These are phyloP conservation scores for Volvox reticuliferus DNA, from an alignment of 139 green algal species.

Conservation along the genomic window DNA sequence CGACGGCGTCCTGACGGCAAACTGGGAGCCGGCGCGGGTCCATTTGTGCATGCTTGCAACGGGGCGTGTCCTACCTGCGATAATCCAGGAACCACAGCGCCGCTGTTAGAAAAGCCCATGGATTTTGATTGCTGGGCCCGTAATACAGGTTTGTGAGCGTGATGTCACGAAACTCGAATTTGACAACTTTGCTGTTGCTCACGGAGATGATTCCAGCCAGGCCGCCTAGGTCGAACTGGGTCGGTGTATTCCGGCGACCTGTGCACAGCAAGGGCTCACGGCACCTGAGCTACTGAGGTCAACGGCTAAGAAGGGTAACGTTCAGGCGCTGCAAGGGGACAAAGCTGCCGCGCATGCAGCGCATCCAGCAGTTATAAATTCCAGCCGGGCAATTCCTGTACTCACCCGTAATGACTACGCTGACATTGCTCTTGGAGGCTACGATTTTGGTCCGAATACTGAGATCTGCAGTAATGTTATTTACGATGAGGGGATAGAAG, in stretches of 20 bases:
- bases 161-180: not conserved
- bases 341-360: no score
- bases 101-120: not conserved
- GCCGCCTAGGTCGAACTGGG: constrained; percentile 1
- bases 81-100: constrained; percentile 5
- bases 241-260: not conserved
- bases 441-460: not conserved
- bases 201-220: not conserved
- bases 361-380: not conserved
- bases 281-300: no score
- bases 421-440: not conserved
- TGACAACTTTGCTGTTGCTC: not conserved
- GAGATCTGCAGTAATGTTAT: not conserved
- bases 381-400: no score
- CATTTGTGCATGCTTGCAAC: not conserved
- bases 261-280: no score
- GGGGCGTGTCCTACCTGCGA: not conserved
- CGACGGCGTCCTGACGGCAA: no score
- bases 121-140: not conserved
- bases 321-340: no score
- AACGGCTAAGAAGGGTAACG: no score
- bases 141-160: not conserved
- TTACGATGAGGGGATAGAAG: not conserved
- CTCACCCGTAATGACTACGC: not conserved
- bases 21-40: no score